These are phyloP conservation scores for Aspergillus nidulans DNA, from an alignment of 495 filamentous ascomycete species.

Conservation along the genomic window DNA sequence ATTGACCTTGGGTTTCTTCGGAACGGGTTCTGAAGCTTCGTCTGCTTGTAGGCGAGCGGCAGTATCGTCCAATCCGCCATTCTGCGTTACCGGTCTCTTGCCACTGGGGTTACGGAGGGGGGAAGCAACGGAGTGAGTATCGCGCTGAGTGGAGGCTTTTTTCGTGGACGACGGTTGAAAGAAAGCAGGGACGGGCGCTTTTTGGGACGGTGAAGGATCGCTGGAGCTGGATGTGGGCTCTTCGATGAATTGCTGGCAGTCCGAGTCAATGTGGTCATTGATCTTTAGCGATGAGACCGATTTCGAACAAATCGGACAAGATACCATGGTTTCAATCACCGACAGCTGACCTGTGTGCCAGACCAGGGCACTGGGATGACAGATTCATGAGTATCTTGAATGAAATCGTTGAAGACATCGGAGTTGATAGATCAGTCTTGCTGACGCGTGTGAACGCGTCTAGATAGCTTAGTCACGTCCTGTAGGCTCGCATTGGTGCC, in stretches of 20 bases:
- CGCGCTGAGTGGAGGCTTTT: slow-evolving; percentile 27
- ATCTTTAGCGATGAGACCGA: slow-evolving; percentile 71
- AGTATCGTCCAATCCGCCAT: slow-evolving; percentile 18
- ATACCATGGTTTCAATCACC: slow-evolving; percentile 54
- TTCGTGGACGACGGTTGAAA: slow-evolving; percentile 67
- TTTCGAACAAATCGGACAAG: slow-evolving; percentile 82
- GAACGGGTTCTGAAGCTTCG: slow-evolving; percentile 27
- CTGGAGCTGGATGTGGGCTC: slow-evolving; percentile 32
- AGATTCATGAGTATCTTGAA: neutral
- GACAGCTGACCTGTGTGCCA: neutral
- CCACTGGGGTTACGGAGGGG: slow-evolving; percentile 30
- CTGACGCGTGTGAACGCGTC: slow-evolving; percentile 14
- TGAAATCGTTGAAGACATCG: neutral
- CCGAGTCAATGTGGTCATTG: slow-evolving; percentile 87
- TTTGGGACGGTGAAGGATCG: slow-evolving; percentile 43
- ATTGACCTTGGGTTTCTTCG: slow-evolving; percentile 59
- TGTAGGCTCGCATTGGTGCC: neutral
- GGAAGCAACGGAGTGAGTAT: slow-evolving; percentile 17
- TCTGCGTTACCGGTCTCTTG: slow-evolving; percentile 32
- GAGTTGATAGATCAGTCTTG: neutral
- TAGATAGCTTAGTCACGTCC: neutral
- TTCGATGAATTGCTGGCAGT: slow-evolving; percentile 61
- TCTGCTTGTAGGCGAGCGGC: slow-evolving; percentile 15
- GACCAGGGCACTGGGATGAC: neutral
- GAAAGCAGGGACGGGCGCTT: slow-evolving; percentile 60